Percentiles rank a stretch among this genome's conserved stretches.
phyloP scores from a whole-genome alignment of 441 rosid genomes.

The Pelargonium fulgidum region DNA sequence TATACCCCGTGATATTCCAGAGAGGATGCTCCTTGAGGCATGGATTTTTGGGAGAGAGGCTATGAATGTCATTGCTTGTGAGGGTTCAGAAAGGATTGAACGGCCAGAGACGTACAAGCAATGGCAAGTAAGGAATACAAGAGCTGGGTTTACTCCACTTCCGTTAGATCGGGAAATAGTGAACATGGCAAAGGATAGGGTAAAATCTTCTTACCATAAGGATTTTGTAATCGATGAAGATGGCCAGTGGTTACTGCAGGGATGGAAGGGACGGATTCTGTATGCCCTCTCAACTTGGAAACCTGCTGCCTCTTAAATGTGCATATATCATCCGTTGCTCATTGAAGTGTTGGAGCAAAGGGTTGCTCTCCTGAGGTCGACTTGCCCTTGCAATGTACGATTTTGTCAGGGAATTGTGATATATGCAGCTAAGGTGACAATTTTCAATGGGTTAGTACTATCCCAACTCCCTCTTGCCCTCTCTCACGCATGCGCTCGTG shows the following conservation, averaged over 20 bases:
- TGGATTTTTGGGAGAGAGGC: slow-evolving; percentile 38
- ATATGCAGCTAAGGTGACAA: neutral
- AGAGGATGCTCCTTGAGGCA: slow-evolving; percentile 40
- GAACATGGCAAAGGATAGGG: slow-evolving; percentile 33
- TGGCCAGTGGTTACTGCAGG: slow-evolving; percentile 38
- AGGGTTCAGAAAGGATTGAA: slow-evolving; percentile 44
- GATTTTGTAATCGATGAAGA: slow-evolving; percentile 36
- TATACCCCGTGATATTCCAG: slow-evolving; percentile 38
- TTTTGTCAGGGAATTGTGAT: neutral
- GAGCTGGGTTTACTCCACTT: slow-evolving; percentile 39
- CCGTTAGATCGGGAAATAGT: slow-evolving; percentile 33
- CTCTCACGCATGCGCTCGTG: neutral
- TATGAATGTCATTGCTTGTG: slow-evolving; percentile 48
- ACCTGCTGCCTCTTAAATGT: slow-evolving; percentile 15
- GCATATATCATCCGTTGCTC: neutral
- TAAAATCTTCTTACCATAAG: slow-evolving; percentile 30
- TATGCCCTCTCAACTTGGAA: slow-evolving; percentile 38
- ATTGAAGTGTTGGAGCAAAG: neutral
- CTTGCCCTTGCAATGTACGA: neutral
- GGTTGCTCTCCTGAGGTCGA: neutral
- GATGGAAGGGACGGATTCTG: slow-evolving; percentile 44
- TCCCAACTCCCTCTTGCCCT: neutral
- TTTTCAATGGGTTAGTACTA: neutral
- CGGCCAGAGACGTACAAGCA: slow-evolving; percentile 50
- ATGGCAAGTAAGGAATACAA: slow-evolving; percentile 32